A percentile compares a stretch with the other conserved stretches of the same genome.
Evolutionary conservation across 257 asterid genomes (phyloP).

Genomic region (Lycium barbarum): DNA sequence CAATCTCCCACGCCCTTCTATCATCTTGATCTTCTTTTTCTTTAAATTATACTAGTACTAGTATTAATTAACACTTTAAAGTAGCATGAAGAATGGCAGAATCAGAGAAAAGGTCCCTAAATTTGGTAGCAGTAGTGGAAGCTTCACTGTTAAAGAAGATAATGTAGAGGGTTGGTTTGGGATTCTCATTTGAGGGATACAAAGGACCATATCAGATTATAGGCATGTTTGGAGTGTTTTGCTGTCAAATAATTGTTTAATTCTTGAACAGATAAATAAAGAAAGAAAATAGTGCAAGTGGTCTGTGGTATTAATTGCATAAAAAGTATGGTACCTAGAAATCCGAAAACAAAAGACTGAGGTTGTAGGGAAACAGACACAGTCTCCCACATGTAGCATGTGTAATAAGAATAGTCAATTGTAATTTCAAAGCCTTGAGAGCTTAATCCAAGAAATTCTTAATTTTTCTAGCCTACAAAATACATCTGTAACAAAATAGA

Average conservation of each 20-base stretch:
- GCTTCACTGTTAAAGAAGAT: slow-evolving; percentile 31
- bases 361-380: slow-evolving; percentile 38
- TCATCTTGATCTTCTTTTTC: neutral
- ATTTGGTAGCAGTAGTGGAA: slow-evolving; percentile 31
- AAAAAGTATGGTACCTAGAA: slow-evolving; percentile 33
- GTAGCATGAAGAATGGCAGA: neutral
- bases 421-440: slow-evolving; percentile 41
- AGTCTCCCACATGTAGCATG: slow-evolving; percentile 87
- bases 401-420: slow-evolving; percentile 68
- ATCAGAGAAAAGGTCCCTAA: slow-evolving; percentile 22
- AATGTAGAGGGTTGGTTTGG: neutral
- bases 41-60: neutral
- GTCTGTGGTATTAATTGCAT: slow-evolving; percentile 26
- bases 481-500: neutral
- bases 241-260: slow-evolving; percentile 27
- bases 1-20: neutral
- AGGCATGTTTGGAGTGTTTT: slow-evolving; percentile 17
- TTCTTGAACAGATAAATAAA: slow-evolving; percentile 29
- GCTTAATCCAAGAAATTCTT: slow-evolving; percentile 71
- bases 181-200: slow-evolving; percentile 1
- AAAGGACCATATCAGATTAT: neutral
- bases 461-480: slow-evolving; percentile 16
- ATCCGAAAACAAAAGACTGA: slow-evolving; percentile 36
- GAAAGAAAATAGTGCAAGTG: slow-evolving; percentile 25
- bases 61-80: neutral